Percentiles rank a stretch among this genome's conserved stretches.
These are phyloP conservation scores for Cyclotella baltica DNA, from an alignment of 108 stramenopile genomes.

Conservation along the genomic window DNA sequence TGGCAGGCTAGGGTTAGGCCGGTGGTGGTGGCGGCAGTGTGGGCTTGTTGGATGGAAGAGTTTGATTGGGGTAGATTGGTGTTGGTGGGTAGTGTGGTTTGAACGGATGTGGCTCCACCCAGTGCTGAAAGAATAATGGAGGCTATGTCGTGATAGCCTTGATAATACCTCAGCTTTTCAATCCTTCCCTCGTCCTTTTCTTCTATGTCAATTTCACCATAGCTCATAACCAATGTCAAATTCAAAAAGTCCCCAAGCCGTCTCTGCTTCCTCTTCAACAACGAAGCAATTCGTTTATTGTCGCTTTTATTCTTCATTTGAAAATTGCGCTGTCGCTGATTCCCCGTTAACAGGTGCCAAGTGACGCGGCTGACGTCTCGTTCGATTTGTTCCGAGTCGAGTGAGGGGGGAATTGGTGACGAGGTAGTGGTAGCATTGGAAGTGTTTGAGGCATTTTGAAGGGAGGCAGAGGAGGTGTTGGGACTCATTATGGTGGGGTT, in stretches of 20 bases:
- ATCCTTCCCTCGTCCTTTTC: conserved; percentile 11
- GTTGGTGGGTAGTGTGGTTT: conserved; percentile 1
- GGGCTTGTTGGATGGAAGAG: conserved; percentile 20
- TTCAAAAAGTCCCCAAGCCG: conserved; percentile 84
- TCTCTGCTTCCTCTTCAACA: conserved; percentile 75
- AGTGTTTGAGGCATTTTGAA: neutral
- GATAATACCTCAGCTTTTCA: conserved; percentile 77
- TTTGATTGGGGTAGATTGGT: too few relatives aligned
- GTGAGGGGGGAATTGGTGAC: conserved; percentile 40
- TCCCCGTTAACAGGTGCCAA: conserved; percentile 84
- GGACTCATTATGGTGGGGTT: conserved; percentile 10
- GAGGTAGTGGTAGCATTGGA: too few relatives aligned
- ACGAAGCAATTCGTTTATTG: conserved; percentile 40
- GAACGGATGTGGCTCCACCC: conserved; percentile 54
- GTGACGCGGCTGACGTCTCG: conserved; percentile 82
- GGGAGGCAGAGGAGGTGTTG: conserved; percentile 6
- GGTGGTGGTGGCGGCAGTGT: conserved; percentile 43
- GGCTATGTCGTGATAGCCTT: conserved; percentile 90
- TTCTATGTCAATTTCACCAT: conserved; percentile 15
- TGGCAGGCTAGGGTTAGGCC: conserved; percentile 73
- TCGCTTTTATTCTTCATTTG: conserved; percentile 72
- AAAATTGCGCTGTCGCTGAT: conserved; percentile 66
- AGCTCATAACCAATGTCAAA: conserved; percentile 65
- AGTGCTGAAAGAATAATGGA: conserved; percentile 75
- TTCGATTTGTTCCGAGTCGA: conserved; percentile 80